Conservation (phyloP, 495 filamentous ascomycete species). For the Neurospora sp. region DNA sequence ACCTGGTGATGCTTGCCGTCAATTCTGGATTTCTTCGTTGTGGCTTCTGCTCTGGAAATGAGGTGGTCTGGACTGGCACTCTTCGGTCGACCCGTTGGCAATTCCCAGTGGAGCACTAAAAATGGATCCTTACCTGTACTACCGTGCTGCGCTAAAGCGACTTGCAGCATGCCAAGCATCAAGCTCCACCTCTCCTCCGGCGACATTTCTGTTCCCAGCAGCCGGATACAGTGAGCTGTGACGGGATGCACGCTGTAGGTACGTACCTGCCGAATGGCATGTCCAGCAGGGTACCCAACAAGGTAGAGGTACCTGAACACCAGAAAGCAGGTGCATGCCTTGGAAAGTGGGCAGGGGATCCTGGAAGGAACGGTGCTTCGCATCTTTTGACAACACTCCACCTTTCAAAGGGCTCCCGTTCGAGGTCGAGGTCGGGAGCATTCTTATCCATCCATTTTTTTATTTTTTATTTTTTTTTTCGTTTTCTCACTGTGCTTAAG, state of each 20-base stretch:
- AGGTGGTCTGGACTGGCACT: background rate
- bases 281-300: background rate
- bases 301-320: background rate
- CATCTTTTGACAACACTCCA: background rate
- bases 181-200: background rate
- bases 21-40: background rate
- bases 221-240: background rate
- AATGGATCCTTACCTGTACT: background rate
- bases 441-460: background rate
- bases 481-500: background rate
- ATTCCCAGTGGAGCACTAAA: background rate
- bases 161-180: background rate
- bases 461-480: background rate
- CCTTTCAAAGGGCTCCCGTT: background rate
- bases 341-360: background rate
- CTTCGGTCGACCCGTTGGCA: background rate
- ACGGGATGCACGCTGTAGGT: background rate
- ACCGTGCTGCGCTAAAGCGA: background rate
- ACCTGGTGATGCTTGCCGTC: background rate
- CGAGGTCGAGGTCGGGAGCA: background rate
- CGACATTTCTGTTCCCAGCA: background rate
- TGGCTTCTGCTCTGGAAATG: background rate
- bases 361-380: background rate
- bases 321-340: background rate
- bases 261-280: background rate